These are phyloP conservation scores for Gaeumannomyces tritici DNA, from an alignment of 2,329 filamentous ascomycete species.

Conservation along the genomic window DNA sequence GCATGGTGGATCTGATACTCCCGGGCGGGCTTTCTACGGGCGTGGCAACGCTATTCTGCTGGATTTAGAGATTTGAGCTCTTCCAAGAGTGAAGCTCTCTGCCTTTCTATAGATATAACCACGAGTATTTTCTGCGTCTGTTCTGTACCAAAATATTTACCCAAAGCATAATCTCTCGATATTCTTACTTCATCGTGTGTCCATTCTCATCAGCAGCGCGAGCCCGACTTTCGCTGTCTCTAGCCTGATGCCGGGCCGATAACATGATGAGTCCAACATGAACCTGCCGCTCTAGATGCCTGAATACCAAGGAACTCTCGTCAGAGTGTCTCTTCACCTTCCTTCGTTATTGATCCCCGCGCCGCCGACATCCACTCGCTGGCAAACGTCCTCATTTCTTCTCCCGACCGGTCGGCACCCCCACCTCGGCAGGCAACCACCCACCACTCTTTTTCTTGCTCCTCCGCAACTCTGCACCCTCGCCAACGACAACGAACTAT, in stretches of 20 bases:
- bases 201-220: background rate
- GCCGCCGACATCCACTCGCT: background rate
- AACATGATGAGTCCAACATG: background rate
- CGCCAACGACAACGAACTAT: background rate
- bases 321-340: too few relatives aligned
- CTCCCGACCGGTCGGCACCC: background rate
- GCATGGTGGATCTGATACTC: background rate
- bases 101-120: background rate
- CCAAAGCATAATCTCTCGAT: background rate
- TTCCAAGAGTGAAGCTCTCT: background rate
- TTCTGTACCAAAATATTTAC: background rate
- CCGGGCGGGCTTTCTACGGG: too few relatives aligned
- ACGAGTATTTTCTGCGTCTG: background rate
- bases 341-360: background rate
- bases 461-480: background rate
- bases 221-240: background rate
- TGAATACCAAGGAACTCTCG: background rate
- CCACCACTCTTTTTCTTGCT: background rate
- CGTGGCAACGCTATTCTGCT: background rate
- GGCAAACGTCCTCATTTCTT: background rate
- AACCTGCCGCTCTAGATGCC: background rate
- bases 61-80: background rate
- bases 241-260: background rate
- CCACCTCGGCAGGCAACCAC: background rate
- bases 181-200: background rate